Percentiles rank a stretch among this genome's conserved stretches.
These are phyloP conservation scores for Moelleriella libera DNA, from an alignment of 2,329 filamentous ascomycete genomes.

Conservation along the genomic window DNA sequence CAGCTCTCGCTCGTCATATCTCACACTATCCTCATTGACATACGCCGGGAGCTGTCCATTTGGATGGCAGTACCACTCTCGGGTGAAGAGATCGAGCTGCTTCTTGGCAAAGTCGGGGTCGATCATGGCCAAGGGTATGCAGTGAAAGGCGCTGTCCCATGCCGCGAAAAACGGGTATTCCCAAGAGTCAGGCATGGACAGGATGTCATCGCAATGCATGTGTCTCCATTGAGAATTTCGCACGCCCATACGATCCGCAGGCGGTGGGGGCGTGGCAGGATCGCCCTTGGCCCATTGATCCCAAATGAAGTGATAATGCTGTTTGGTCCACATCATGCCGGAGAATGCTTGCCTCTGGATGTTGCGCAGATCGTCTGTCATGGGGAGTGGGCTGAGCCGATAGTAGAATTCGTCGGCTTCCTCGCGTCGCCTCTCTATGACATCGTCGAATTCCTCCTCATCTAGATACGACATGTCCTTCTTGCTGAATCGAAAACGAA, in stretches of 20 bases:
- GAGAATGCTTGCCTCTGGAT: slow-evolving; percentile 90
- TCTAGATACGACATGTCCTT: slow-evolving; percentile 68
- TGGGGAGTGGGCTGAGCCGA: slow-evolving; percentile 80
- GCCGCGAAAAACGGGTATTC: slow-evolving; percentile 97
- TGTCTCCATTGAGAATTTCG: slow-evolving; percentile 89
- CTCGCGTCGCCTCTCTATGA: slow-evolving; percentile 71
- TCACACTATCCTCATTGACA: slow-evolving; percentile 11
- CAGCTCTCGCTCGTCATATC: background rate
- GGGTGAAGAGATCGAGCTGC: slow-evolving; percentile 86
- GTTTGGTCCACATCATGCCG: slow-evolving; percentile 98
- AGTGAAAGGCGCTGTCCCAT: slow-evolving; percentile 96
- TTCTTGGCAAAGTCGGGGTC: slow-evolving; percentile 97
- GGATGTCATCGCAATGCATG: slow-evolving; percentile 83
- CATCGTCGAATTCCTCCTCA: slow-evolving; percentile 83
- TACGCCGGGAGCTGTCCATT: slow-evolving; percentile 89
- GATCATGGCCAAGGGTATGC: slow-evolving; percentile 91
- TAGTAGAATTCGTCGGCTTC: slow-evolving; percentile 96
- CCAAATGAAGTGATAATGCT: slow-evolving; percentile 94
- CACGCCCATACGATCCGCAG: slow-evolving; percentile 61
- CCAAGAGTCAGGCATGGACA: slow-evolving; percentile 98
- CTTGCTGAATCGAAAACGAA: slow-evolving; percentile 77
- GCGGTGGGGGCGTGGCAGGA: slow-evolving; percentile 75
- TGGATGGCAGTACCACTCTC: slow-evolving; percentile 98
- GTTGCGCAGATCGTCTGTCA: slow-evolving; percentile 85
- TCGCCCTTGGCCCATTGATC: slow-evolving; percentile 97